Base-by-base conservation (phyloP, 768 basidiomycete genomes). In the Tricholoma sp. region DNA sequence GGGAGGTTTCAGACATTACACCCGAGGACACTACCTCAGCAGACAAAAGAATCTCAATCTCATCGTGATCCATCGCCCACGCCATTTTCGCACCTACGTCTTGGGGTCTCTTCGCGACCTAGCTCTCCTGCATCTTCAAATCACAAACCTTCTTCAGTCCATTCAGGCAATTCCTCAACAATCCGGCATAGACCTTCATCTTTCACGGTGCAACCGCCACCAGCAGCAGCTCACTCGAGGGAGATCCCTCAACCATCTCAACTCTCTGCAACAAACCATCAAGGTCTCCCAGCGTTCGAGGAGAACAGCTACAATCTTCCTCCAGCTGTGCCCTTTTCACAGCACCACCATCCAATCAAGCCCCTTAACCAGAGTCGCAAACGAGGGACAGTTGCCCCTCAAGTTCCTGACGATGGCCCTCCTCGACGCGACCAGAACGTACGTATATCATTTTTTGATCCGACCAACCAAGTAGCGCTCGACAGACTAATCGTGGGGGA, bases 401-500 rank as follows among this genome's bases (percentile, higher is more conserved):
- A 72, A 34, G 61, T 67, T 20, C 50, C 67, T 34, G 72, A 77
- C 29, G 73, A 68, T 24, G 61, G 70, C 18, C 70, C 70, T 52
- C 57, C 68, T 17, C 82, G 86, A 15, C 77, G 80, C 59, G 88
- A 84, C 55, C 84, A 77, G 44, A 88, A 85, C 59, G 82, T 85
- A 24, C 81, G 89, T 24, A 80, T 94, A 18, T 92, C 91, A 0
- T 91, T 88, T 66, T 93, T 88, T 62, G 90, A 93, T 66, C 87
- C 86, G 31, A 72, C 81, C 11, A 90, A 94, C 66, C 89, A 93
- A 72, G 81, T 80, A 28, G 70, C 77, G 24, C 75, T 91, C 13
- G 89, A 92, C 63, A 81, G 88, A 2, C 74, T 94, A 13, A 78
- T 93, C 13, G 76, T 77, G 31, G 72, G 75, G 56, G 76, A 67